These are phyloP conservation scores for Entonaema liquescens DNA, from an alignment of 495 filamentous ascomycete genomes.

Conservation along the genomic window DNA sequence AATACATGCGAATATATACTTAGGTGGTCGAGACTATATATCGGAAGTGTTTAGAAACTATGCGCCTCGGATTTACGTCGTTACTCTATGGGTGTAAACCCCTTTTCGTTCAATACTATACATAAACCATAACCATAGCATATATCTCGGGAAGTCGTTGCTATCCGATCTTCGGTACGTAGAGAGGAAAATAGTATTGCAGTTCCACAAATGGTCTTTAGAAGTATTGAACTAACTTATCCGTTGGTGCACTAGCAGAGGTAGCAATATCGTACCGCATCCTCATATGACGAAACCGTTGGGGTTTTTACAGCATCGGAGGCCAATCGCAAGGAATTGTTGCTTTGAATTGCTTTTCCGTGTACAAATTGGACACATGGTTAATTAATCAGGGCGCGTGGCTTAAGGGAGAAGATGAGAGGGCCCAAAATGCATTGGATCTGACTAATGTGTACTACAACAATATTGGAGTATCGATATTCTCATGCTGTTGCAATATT, in stretches of 20 bases:
- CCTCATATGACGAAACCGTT: constrained; percentile 13
- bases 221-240: not conserved
- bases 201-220: not conserved
- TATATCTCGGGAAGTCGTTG: not conserved
- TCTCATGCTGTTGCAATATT: constrained; percentile 17
- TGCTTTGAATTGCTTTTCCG: not conserved
- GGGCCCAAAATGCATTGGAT: not conserved
- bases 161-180: not conserved
- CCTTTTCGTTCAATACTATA: not conserved
- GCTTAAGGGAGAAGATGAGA: not conserved
- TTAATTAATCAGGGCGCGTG: constrained; percentile 11
- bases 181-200: not conserved
- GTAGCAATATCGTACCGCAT: not conserved
- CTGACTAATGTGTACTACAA: constrained; percentile 17
- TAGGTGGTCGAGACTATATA: too few species aligned
- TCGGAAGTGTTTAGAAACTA: too few species aligned
- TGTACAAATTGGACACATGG: not conserved
- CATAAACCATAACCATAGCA: not conserved
- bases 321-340: constrained; percentile 16
- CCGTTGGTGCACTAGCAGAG: not conserved
- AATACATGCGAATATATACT: too few species aligned
- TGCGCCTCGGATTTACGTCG: too few species aligned
- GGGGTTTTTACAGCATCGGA: not conserved
- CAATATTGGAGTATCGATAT: not conserved
- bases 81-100: not conserved